These are phyloP conservation scores for Filosporella fistucella DNA, from an alignment of 495 filamentous ascomycete genomes.

Conservation along the genomic window DNA sequence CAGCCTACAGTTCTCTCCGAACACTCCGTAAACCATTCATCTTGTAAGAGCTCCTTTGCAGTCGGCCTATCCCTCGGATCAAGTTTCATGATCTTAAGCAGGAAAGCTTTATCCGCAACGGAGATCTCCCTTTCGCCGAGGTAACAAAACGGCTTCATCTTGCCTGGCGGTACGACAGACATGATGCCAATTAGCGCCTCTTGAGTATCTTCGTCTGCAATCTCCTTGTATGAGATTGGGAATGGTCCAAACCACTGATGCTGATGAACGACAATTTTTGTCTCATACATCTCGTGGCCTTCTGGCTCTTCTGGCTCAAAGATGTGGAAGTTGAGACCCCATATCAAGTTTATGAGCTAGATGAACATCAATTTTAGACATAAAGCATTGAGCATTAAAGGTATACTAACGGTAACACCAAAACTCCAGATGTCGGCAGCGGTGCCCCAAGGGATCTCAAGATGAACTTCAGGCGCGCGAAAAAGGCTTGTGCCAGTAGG, in stretches of 20 bases:
- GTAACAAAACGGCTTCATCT: slow-evolving; percentile 1
- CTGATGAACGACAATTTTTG: slow-evolving; percentile 36
- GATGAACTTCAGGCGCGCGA: slow-evolving; percentile 33
- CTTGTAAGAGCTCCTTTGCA: slow-evolving; percentile 22
- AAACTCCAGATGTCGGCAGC: slow-evolving; percentile 43
- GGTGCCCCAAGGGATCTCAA: slow-evolving; percentile 32
- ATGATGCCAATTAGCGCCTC: slow-evolving; percentile 21
- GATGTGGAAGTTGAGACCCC: slow-evolving; percentile 35
- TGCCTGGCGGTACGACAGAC: slow-evolving; percentile 10
- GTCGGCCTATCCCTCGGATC: slow-evolving; percentile 32
- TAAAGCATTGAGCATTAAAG: slow-evolving; percentile 2
- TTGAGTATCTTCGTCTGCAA: slow-evolving; percentile 21
- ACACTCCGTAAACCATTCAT: slow-evolving; percentile 23
- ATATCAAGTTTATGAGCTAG: slow-evolving; percentile 38
- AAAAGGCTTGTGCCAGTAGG: slow-evolving; percentile 33
- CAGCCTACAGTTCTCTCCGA: too few relatives aligned
- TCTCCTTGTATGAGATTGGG: slow-evolving; percentile 30
- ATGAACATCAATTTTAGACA: too few relatives aligned
- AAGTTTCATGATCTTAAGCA: slow-evolving; percentile 30
- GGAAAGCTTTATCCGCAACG: slow-evolving; percentile 27
- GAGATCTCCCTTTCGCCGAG: not conserved
- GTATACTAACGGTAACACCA: slow-evolving; percentile 28
- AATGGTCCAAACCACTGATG: slow-evolving; percentile 39
- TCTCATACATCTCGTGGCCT: slow-evolving; percentile 32
- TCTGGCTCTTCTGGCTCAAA: slow-evolving; percentile 35